These are phyloP conservation scores for Bonia amplexicaulis DNA, from an alignment of 176 grass and related monocot species.

Conservation along the genomic window DNA sequence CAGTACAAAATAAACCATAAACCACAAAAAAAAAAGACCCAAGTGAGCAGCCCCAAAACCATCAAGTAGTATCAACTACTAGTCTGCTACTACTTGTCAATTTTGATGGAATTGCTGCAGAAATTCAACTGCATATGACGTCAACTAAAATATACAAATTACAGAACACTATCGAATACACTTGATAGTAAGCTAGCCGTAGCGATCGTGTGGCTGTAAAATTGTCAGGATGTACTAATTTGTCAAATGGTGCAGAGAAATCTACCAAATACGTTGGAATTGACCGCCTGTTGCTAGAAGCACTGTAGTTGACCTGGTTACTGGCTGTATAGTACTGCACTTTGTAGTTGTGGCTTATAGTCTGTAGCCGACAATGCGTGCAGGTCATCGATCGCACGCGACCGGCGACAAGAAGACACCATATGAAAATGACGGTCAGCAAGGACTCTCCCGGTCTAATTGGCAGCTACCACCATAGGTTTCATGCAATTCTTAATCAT, in stretches of 20 bases:
- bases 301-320: not conserved
- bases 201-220: not conserved
- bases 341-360: not conserved
- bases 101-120: not conserved
- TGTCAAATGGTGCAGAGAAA: constrained; percentile 1
- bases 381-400: not conserved
- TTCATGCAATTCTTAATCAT: not conserved
- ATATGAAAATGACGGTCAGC: constrained; percentile 22
- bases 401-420: not conserved
- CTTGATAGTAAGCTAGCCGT: not conserved
- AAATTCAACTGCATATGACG: not conserved
- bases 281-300: not conserved
- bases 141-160: not conserved
- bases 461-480: not conserved
- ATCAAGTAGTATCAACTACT: not conserved
- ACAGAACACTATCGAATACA: not conserved
- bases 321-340: not conserved
- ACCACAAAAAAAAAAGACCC: too few species aligned
- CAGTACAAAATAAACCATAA: too few species aligned
- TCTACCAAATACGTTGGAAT: not conserved
- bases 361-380: not conserved
- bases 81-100: not conserved
- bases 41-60: too few species aligned
- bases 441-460: constrained; percentile 15
- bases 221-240: not conserved